Percentiles rank a stretch among this genome's conserved stretches.
Evolutionary conservation across 441 rosid species (phyloP).

Genomic region (Croton laevigatus): DNA sequence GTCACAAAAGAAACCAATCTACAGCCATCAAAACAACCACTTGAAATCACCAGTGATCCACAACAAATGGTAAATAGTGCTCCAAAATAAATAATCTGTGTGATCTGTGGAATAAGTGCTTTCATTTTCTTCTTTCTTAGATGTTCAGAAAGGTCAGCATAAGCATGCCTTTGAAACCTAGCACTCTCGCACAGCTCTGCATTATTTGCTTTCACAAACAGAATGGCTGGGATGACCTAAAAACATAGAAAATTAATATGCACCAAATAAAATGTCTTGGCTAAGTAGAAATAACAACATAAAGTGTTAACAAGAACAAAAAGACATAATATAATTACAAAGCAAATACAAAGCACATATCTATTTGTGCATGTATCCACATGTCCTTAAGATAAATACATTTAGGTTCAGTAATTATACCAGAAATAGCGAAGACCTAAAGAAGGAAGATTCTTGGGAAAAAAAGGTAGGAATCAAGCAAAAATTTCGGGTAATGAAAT

Average conservation of each 20-base stretch:
- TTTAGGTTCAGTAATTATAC: background rate
- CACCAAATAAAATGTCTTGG: background rate
- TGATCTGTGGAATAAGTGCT: slow-evolving; percentile 78
- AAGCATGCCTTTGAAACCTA: slow-evolving; percentile 71
- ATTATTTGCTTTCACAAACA: slow-evolving; percentile 90
- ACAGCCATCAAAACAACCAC: slow-evolving; percentile 60
- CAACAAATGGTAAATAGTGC: slow-evolving; percentile 55
- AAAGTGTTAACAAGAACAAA: slow-evolving; percentile 1
- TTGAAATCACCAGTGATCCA: slow-evolving; percentile 64
- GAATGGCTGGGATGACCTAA: slow-evolving; percentile 82
- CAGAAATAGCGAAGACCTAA: background rate
- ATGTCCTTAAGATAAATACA: background rate
- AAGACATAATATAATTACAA: background rate
- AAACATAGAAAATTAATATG: slow-evolving; percentile 1
- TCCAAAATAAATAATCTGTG: slow-evolving; percentile 74
- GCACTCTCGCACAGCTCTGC: slow-evolving; percentile 69
- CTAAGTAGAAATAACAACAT: slow-evolving; percentile 8
- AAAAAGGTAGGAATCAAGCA: background rate
- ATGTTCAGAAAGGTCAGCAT: slow-evolving; percentile 47
- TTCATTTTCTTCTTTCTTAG: slow-evolving; percentile 90
- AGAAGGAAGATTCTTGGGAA: background rate
- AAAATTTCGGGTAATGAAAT: background rate
- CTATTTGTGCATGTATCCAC: background rate
- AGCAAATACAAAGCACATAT: background rate
- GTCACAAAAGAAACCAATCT: slow-evolving; percentile 72